Conservation (phyloP, 495 filamentous ascomycete genomes). For the Aspergillus coremiiformis region DNA sequence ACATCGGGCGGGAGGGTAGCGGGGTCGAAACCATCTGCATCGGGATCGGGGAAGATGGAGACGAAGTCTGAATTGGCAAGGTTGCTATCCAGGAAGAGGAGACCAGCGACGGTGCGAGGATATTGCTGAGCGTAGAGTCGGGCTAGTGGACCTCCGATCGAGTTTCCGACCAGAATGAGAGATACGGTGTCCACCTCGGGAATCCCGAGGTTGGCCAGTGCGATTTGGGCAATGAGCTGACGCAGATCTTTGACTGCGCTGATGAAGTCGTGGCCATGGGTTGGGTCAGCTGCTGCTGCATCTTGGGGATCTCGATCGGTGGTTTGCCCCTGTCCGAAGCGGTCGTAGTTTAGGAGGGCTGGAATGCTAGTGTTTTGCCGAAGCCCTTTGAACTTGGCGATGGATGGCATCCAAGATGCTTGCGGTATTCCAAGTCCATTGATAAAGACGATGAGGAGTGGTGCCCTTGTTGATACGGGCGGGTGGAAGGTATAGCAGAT, state of each 20-base stretch:
- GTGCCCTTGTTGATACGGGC: too few relatives aligned
- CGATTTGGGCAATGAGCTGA: slow-evolving; percentile 2
- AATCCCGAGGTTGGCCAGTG: neutral
- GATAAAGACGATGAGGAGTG: neutral
- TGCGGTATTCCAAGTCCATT: slow-evolving; percentile 1
- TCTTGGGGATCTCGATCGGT: neutral
- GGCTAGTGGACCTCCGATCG: neutral
- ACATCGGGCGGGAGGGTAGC: slow-evolving; percentile 28
- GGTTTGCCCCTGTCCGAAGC: neutral
- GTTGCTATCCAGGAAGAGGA: slow-evolving; percentile 44
- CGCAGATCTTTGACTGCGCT: neutral
- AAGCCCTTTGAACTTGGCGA: neutral
- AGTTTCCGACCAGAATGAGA: neutral
- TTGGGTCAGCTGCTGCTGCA: neutral
- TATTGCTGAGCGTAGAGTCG: neutral
- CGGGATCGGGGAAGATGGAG: slow-evolving; percentile 45
- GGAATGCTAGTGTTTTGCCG: neutral
- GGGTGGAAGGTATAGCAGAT: too few relatives aligned
- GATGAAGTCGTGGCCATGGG: neutral
- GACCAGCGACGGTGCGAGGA: neutral
- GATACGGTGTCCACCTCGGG: neutral
- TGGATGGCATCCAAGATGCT: neutral
- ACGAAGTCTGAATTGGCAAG: slow-evolving; percentile 52
- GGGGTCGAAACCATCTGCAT: slow-evolving; percentile 25
- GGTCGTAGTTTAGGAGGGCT: neutral